Base-by-base conservation (phyloP, 1,284 basidiomycete genomes). In the Athelia psychrophila region DNA sequence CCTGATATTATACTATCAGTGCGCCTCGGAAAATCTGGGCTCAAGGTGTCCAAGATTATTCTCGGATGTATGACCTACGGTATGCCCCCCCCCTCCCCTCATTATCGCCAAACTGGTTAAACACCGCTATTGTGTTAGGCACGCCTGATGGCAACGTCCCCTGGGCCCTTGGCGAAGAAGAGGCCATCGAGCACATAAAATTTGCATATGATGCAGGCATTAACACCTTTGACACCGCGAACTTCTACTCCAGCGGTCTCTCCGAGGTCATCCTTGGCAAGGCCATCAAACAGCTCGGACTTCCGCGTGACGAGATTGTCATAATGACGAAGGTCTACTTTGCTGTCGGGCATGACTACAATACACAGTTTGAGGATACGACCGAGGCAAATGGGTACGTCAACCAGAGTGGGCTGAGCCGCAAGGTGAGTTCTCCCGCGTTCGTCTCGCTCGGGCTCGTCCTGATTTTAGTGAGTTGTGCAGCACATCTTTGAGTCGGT, bases 251-350 rank as follows among this genome's bases (percentile, higher is more conserved):
- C 36, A 72, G 75, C 48, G 81, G 81, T 20, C 64, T 74, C 36
- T 77, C 74, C 15, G 81, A 86, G 63, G 61, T 74, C 23, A 74
- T 83, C 54, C 73, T 85, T 42, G 82, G 83, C 15, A 79, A 82
- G 51, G 83, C 81, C 2, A 76, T 86, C 60, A 79, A 79, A 58
- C 60, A 78, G 56, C 71, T 76, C 55, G 66, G 78, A 24, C 70
- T 84, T 24, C 79, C 80, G 3, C 73, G 84, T 18, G 77, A 80
- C 22, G 75, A 79, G 58, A 69, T 83, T 19, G 79, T 84, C 18
- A 70, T 83, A 49, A 66, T 83, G 65, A 82, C 81, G 35, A 83
- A 83, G 70, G 73, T 75, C 38, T 54, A 36, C 44, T 18, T 24
- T 20, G 48, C 44, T 46, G 55, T 53, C 22, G 48, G 22, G 20